Conservation (phyloP, 2,329 filamentous ascomycete genomes). For the Ophiostoma piceae region DNA sequence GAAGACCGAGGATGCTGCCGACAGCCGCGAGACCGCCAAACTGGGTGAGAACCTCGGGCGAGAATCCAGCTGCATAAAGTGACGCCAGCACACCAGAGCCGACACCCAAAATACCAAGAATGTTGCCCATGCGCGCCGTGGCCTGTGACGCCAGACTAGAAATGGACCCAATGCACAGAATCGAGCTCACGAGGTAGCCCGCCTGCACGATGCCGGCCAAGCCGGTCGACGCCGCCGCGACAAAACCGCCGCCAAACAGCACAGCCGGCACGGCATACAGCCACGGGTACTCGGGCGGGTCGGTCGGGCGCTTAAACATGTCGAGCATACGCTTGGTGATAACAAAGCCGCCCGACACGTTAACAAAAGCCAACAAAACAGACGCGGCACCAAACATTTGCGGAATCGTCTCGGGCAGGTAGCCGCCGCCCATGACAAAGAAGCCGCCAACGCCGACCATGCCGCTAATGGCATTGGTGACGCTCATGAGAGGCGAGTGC, state of each 20-base stretch:
- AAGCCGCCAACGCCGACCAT: conserved; percentile 87
- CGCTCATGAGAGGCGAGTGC: conserved; percentile 86
- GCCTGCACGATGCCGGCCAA: conserved; percentile 81
- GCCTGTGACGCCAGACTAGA: conserved; percentile 75
- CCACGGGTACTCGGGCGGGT: conserved; percentile 85
- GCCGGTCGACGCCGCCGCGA: conserved; percentile 74
- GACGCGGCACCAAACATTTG: conserved; percentile 73
- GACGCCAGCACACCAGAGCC: conserved; percentile 78
- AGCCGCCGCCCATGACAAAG: conserved; percentile 82
- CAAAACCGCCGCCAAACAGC: conserved; percentile 73
- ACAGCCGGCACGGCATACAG: conserved; percentile 72
- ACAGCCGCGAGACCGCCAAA: conserved; percentile 70
- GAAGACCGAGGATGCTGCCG: conserved; percentile 60
- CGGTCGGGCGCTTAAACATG: conserved; percentile 82
- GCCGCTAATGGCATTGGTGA: conserved; percentile 85
- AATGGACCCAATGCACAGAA: conserved; percentile 80
- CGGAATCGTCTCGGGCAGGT: conserved; percentile 69
- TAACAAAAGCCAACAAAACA: conserved; percentile 80
- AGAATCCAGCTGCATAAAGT: conserved; percentile 73
- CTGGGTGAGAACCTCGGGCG: conserved; percentile 70
- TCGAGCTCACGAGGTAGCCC: conserved; percentile 77
- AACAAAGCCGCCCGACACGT: conserved; percentile 82
- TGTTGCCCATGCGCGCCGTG: conserved; percentile 78
- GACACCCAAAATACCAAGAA: conserved; percentile 81
- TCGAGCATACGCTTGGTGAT: conserved; percentile 92